These are phyloP conservation scores for Lentinula lateritia DNA, from an alignment of 768 basidiomycete species.

Conservation along the genomic window DNA sequence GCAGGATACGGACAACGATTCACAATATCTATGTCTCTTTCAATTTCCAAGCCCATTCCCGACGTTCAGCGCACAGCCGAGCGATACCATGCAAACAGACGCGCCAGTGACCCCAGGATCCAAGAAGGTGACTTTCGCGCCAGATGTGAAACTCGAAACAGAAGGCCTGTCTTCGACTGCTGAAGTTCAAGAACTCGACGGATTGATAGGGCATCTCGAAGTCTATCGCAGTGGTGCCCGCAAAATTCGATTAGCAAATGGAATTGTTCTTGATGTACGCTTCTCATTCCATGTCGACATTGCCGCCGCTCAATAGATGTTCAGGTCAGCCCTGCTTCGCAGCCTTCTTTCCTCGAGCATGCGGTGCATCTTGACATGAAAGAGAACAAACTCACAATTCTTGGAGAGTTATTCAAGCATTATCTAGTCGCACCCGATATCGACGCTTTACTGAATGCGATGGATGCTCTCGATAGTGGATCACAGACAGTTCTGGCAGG, in stretches of 20 bases:
- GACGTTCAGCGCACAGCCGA: constrained; percentile 43
- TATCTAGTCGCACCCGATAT: constrained; percentile 84
- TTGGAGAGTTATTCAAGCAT: constrained; percentile 84
- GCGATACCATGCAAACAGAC: constrained; percentile 26
- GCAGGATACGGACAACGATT: neutral
- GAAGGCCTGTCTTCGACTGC: constrained; percentile 18
- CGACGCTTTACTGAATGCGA: constrained; percentile 61
- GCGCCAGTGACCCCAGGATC: constrained; percentile 10
- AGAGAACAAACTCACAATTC: constrained; percentile 55
- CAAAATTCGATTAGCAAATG: constrained; percentile 80
- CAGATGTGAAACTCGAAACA: constrained; percentile 49
- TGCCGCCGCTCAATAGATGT: neutral
- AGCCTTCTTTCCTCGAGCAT: constrained; percentile 85
- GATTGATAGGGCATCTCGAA: constrained; percentile 79
- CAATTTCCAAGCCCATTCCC: constrained; percentile 90
- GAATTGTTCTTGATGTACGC: constrained; percentile 78
- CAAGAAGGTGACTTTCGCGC: constrained; percentile 63
- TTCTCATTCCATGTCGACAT: constrained; percentile 1
- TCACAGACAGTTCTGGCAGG: constrained; percentile 25
- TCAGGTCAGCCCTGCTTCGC: constrained; percentile 77
- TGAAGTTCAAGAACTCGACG: constrained; percentile 41
- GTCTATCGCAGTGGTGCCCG: constrained; percentile 81
- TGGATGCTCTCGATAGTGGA: constrained; percentile 48
- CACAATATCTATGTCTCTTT: constrained; percentile 76
- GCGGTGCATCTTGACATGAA: constrained; percentile 66